A percentile compares a stretch with the other conserved stretches of the same genome.
Evolutionary conservation across 768 basidiomycete species (phyloP).

Genomic region (Cubamyces sp.): DNA sequence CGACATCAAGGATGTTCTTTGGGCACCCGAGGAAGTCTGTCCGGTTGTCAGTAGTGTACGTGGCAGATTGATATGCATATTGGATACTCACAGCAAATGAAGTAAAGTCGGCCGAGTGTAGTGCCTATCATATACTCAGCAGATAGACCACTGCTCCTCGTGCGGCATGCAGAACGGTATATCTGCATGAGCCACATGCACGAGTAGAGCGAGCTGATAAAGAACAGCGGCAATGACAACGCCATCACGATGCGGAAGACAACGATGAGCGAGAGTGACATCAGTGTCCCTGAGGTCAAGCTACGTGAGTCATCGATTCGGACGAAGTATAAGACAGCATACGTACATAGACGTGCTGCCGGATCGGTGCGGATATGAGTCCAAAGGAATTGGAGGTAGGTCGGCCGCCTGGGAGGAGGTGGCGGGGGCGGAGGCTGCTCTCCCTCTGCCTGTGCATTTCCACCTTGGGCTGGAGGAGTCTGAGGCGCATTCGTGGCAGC

Average conservation of each 20-base stretch:
- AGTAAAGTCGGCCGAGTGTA: conserved; percentile 68
- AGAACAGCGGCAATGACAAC: conserved; percentile 64
- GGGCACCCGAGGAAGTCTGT: conserved; percentile 84
- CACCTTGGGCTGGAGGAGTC: background rate
- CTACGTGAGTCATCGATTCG: background rate
- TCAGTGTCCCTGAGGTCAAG: conserved; percentile 55
- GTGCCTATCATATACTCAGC: conserved; percentile 79
- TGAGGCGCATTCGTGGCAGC: background rate
- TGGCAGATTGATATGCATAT: no score
- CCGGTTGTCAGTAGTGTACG: conserved; percentile 2
- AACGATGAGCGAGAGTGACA: conserved; percentile 70
- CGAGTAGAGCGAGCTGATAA: conserved; percentile 72
- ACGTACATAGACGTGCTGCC: conserved; percentile 72
- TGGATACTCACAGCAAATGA: conserved; percentile 69
- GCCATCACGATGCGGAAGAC: conserved; percentile 76
- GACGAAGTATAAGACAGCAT: background rate
- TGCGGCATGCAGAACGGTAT: conserved; percentile 70
- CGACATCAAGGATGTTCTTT: conserved; percentile 82
- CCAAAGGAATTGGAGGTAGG: conserved; percentile 54
- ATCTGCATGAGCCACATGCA: conserved; percentile 89
- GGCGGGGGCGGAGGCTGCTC: conserved; percentile 31
- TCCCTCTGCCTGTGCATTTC: conserved; percentile 7
- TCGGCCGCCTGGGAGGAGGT: conserved; percentile 24
- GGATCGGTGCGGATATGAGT: conserved; percentile 69
- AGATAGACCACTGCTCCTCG: conserved; percentile 68